A percentile compares a stretch with the other conserved stretches of the same genome.
Conservation (phyloP, 1,284 basidiomycete species). For the Trichosporon sp. region DNA sequence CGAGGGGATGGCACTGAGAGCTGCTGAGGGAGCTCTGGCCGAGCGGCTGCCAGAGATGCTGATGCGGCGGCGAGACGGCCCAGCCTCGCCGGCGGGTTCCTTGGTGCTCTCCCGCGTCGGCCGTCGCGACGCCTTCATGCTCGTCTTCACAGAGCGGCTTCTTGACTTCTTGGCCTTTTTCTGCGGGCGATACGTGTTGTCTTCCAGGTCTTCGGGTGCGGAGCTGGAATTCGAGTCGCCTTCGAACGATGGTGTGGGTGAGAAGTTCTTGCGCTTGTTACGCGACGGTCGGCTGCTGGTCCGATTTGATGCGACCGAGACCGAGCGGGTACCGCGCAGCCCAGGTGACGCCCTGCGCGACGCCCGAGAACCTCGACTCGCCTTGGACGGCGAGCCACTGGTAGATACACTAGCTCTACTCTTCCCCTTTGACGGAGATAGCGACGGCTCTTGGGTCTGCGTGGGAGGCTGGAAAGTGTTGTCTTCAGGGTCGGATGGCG, state of each 20-base stretch:
- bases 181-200: constrained; percentile 20
- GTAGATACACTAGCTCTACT: neutral
- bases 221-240: constrained; percentile 15
- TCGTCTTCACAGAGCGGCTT: neutral
- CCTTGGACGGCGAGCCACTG: neutral
- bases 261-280: constrained; percentile 16
- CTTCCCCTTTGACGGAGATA: neutral
- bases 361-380: neutral
- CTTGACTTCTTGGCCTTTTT: constrained; percentile 8
- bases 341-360: neutral
- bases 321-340: neutral
- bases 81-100: neutral
- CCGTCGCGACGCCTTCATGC: neutral
- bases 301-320: neutral
- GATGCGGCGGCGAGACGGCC: neutral
- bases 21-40: neutral
- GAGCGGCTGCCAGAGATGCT: neutral
- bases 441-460: neutral
- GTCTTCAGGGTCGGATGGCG: constrained; percentile 22
- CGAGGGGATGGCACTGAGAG: neutral
- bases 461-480: constrained; percentile 12
- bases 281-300: neutral
- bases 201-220: constrained; percentile 24
- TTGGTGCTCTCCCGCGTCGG: neutral
- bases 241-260: neutral